phyloP scores from a whole-genome alignment of 176 grass and related monocot genomes.

The Cocos nucifera region DNA sequence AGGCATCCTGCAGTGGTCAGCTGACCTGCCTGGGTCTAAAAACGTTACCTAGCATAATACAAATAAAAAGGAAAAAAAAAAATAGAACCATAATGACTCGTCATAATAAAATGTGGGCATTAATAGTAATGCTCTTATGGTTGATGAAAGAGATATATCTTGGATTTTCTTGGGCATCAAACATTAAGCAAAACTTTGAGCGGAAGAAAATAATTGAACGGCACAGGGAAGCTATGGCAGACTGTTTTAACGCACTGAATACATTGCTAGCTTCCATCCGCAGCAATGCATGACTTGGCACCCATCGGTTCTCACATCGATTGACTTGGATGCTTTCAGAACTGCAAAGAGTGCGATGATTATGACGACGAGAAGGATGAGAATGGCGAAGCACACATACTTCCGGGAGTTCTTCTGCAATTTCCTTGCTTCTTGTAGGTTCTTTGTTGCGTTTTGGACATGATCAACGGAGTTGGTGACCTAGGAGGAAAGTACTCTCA shows the following conservation, averaged over 20 bases:
- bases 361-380: slow-evolving; percentile 33
- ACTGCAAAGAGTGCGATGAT: slow-evolving; percentile 23
- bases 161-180: too few relatives aligned
- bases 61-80: too few relatives aligned
- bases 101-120: too few relatives aligned
- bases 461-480: slow-evolving; percentile 36
- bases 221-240: too few relatives aligned
- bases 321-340: slow-evolving; percentile 11
- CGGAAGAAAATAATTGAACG: too few relatives aligned
- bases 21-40: too few relatives aligned
- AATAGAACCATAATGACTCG: too few relatives aligned
- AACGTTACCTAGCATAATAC: too few relatives aligned
- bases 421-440: slow-evolving; percentile 37
- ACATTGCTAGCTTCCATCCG: not conserved
- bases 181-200: too few relatives aligned
- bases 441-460: slow-evolving; percentile 27
- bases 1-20: too few relatives aligned
- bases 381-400: slow-evolving; percentile 35
- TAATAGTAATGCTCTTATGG: too few relatives aligned
- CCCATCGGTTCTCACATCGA: slow-evolving; percentile 1
- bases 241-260: not conserved
- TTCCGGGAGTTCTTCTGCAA: slow-evolving; percentile 36
- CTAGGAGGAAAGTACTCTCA: slow-evolving; percentile 7
- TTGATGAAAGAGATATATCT: too few relatives aligned
- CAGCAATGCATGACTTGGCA: not conserved